Conservation (phyloP, 176 grass and related monocot species). For the Carex scoparia region DNA sequence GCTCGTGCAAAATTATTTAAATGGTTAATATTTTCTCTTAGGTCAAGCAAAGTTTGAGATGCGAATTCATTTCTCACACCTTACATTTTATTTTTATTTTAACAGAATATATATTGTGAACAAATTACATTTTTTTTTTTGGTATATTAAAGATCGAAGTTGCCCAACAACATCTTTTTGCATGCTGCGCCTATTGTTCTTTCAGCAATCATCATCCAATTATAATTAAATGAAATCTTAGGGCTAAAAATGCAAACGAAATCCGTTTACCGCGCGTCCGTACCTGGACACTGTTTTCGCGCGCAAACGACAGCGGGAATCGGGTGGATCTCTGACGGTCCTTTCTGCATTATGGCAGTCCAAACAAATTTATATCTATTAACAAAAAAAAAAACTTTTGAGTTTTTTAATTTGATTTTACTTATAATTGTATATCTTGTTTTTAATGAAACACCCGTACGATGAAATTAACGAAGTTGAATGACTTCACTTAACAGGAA, state of each 20-base stretch:
- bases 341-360: background rate
- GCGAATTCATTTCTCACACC: background rate
- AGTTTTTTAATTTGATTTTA: background rate
- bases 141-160: background rate
- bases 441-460: background rate
- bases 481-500: background rate
- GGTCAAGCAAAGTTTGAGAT: no score
- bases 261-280: background rate
- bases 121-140: background rate
- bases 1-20: no score
- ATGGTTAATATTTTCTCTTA: no score
- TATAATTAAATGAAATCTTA: background rate
- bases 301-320: conserved; percentile 1
- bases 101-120: background rate
- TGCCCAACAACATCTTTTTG: background rate
- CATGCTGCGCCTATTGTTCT: no score
- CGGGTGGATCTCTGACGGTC: background rate
- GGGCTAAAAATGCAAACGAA: background rate
- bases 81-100: background rate
- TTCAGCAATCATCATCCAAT: background rate
- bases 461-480: background rate
- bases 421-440: background rate
- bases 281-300: background rate
- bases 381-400: background rate
- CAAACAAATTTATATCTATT: no score